These are phyloP conservation scores for Russula griseocarnosa DNA, from an alignment of 768 basidiomycete genomes.

Conservation along the genomic window DNA sequence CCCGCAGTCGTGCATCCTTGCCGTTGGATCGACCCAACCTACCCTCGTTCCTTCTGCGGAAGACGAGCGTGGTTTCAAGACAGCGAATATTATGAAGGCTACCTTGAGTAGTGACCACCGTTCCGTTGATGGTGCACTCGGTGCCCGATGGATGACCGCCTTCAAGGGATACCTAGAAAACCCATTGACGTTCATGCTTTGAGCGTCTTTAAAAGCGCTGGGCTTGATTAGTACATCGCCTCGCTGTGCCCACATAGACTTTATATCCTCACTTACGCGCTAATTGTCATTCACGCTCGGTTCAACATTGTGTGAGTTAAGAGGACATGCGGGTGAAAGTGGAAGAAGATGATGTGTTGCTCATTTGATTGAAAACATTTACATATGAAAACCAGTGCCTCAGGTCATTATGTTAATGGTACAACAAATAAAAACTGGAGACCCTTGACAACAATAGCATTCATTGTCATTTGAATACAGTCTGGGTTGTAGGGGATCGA, in stretches of 20 bases:
- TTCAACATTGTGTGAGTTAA: too few species aligned
- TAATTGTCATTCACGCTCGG: constrained; percentile 17
- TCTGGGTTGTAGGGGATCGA: too few species aligned
- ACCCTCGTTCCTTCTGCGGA: constrained; percentile 83
- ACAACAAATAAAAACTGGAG: too few species aligned
- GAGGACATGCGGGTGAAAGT: too few species aligned
- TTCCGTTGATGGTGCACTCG: constrained; percentile 94
- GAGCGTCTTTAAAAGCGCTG: constrained; percentile 31
- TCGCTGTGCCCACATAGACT: constrained; percentile 18
- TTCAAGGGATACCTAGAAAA: constrained; percentile 98
- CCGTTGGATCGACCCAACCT: constrained; percentile 84
- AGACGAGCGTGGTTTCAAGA: constrained; percentile 94
- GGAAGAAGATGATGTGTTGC: too few species aligned
- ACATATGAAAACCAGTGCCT: too few species aligned
- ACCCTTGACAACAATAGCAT: not conserved
- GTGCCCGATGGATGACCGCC: constrained; percentile 85
- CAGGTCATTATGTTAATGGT: too few species aligned
- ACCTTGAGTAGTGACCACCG: constrained; percentile 95
- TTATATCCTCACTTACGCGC: constrained; percentile 26
- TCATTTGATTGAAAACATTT: too few species aligned
- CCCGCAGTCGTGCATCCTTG: constrained; percentile 96
- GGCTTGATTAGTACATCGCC: constrained; percentile 12
- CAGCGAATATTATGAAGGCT: constrained; percentile 87
- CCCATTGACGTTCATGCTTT: constrained; percentile 95
- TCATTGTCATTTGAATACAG: too few species aligned